Evolutionary conservation across 2,329 filamentous ascomycete genomes (phyloP), one percentile per base, ranked within the genome.

Genomic region (Mycosphaerella sp.): DNA sequence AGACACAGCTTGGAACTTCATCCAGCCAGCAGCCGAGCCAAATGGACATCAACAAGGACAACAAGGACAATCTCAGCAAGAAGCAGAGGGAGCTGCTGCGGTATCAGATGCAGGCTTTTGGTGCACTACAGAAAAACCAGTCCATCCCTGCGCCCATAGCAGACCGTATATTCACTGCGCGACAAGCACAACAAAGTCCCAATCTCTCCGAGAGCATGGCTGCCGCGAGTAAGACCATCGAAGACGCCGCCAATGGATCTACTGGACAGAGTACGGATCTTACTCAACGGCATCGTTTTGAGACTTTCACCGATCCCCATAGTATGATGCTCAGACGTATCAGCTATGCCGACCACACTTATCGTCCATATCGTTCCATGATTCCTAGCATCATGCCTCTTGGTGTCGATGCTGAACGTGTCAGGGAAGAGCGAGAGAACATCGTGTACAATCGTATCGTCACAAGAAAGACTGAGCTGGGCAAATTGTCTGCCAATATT

Each of bases 61-160:
- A 35, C 14, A 60, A 63, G n/a, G 44, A 55, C n/a, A 44, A 49
- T 17, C 59, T 95, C 66, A 84, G 83, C 10, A 79, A 80, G 18
- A 86, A 93, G 50, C 93, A 98, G 67, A 74, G 95, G 41, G 77
- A 79, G 18, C 81, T 87, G 39, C 74, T 98, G 8, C 79, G 88
- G 54, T 84, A 87, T 59, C 93, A 98, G 68, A 95, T 97, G 44
- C 79, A 85, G 61, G 90, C 91, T 0, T 97, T 96, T 72, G 94
- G 94, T 70, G 79, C 89, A 59, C 76, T 98, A 3, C 85, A 87
- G 4, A 94, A 93, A 70, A 95, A 95, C 60, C 77, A 86, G 12
- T 85, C 89, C 0, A 81, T 97, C 3, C 89, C 91, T 1, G 71
- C 80, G 27, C 79, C 81, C 56, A 79, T 95, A 58, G 89, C 95